Evolutionary conservation across 495 filamentous ascomycete genomes (phyloP), one percentile per base, ranked within the genome.

Genomic region (Penicillium daleae): DNA sequence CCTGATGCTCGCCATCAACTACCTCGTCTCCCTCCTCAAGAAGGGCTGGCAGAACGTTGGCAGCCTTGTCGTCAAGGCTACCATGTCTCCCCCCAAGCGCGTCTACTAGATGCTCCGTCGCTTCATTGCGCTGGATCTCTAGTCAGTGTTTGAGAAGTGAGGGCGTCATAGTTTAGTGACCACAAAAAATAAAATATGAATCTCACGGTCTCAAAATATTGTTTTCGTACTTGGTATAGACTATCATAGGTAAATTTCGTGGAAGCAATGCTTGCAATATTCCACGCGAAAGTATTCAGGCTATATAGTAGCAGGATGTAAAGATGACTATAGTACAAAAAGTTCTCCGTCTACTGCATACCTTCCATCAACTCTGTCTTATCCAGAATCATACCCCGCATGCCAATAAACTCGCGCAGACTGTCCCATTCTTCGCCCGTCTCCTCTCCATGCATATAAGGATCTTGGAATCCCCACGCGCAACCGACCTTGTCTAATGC

Each of bases 31-130:
- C 69, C 85, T 99, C 71, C 84, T 99, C 78, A 98, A 99, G 93
- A 99, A 99, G 88, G 95, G 96, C 73, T 99, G 95, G 95, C 95
- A 99, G 88, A 99, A 99, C 85, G 96, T 99, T 77, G 95, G 95
- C 70, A 92, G 89, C 83, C 87, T 99, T 85, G 97, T 95, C 70
- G 92, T 99, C 86, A 99, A 99, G 90, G 95, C 96, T 80, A 90
- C 92, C 80, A 98, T 99, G 96, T 94, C 90, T 76, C 94, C 94
- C 62, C 96, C 95, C 60, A 93, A 92, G 86, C 91, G 95, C 72
- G 77, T 97, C 64, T 99, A 97, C 86, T 97, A 97, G 80, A 79
- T 74, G 65, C 69, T 75, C 60, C 66, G 63, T 69, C 66, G 68
- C 74, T 75, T 68, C 49, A 67, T 63, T 66, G 67, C 69, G 73